Conservation (phyloP, 2,329 filamentous ascomycete species). For the Colletotrichum sp. region DNA sequence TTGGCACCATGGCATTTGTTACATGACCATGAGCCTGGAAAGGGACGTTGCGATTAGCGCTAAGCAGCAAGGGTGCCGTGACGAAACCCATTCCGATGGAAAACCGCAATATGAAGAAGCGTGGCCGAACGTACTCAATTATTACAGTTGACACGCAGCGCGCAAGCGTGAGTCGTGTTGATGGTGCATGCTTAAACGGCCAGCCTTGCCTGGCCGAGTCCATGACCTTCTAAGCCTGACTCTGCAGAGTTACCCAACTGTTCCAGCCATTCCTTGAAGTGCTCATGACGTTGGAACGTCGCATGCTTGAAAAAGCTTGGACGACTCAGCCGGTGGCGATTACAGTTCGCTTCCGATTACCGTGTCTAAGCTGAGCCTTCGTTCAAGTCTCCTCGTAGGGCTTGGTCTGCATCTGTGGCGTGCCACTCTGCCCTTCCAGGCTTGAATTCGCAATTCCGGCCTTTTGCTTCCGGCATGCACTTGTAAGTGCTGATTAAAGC, state of each 20-base stretch:
- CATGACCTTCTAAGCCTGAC: not conserved
- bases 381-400: not conserved
- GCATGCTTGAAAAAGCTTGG: not conserved
- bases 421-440: not conserved
- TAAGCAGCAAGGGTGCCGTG: not conserved
- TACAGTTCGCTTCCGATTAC: not conserved
- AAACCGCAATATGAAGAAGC: not conserved
- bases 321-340: not conserved
- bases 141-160: not conserved
- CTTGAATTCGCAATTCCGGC: not conserved
- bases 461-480: not conserved
- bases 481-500: not conserved
- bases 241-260: not conserved
- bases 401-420: constrained; percentile 3
- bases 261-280: not conserved
- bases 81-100: not conserved
- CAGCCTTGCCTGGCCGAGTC: not conserved
- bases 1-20: not conserved
- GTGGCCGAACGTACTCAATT: not conserved
- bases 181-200: not conserved
- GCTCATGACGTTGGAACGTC: not conserved
- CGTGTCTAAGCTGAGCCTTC: not conserved
- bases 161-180: not conserved
- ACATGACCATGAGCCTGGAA: not conserved
- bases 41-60: not conserved